These are phyloP conservation scores for Beta corolliflora DNA, from an alignment of 179 eudicot genomes.

Conservation along the genomic window DNA sequence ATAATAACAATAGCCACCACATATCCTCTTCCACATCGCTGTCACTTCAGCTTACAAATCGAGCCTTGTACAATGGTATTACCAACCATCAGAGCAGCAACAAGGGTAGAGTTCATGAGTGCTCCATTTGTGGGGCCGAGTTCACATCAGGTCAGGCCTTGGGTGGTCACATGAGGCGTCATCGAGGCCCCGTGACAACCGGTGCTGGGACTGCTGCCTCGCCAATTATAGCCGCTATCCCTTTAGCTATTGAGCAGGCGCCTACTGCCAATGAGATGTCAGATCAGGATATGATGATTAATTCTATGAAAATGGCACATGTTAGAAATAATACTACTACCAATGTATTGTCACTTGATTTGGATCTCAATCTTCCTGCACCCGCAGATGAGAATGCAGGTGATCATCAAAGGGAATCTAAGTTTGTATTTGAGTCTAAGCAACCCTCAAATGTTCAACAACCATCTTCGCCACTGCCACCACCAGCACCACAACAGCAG, in stretches of 20 bases:
- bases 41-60: slow-evolving; percentile 46
- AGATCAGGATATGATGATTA: slow-evolving; percentile 18
- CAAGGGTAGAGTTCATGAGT: slow-evolving; percentile 66
- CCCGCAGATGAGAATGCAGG: slow-evolving; percentile 29
- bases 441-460: slow-evolving; percentile 14
- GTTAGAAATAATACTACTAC: slow-evolving; percentile 2
- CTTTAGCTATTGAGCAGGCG: slow-evolving; percentile 3
- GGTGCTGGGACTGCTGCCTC: background rate
- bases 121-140: slow-evolving; percentile 83
- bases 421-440: slow-evolving; percentile 33
- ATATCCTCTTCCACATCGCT: slow-evolving; percentile 33
- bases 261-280: slow-evolving; percentile 13
- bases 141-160: slow-evolving; percentile 89
- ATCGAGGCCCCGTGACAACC: slow-evolving; percentile 36
- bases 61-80: slow-evolving; percentile 23
- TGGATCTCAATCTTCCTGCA: slow-evolving; percentile 80
- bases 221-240: slow-evolving; percentile 5
- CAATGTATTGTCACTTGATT: slow-evolving; percentile 47
- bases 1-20: slow-evolving; percentile 11
- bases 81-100: background rate
- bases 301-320: slow-evolving; percentile 21
- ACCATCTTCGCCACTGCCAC: slow-evolving; percentile 1
- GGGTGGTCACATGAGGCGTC: slow-evolving; percentile 97
- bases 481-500: slow-evolving; percentile 17
- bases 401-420: slow-evolving; percentile 18